Percentiles rank a stretch among this genome's conserved stretches.
phyloP scores from a whole-genome alignment of 2,329 filamentous ascomycete species.

The Aspergillus pseudoviridinutans region DNA sequence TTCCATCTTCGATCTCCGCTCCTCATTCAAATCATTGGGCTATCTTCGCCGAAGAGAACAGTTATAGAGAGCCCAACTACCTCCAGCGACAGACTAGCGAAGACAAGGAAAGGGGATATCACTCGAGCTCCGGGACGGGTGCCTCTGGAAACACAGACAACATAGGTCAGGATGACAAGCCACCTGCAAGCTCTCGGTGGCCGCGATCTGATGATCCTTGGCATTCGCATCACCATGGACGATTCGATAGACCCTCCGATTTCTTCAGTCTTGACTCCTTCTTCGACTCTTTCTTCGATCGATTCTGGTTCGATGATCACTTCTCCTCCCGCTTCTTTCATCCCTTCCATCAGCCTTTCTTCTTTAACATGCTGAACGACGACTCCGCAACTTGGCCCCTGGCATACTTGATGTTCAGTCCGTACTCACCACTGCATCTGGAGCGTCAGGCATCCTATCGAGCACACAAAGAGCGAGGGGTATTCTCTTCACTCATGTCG shows the following conservation, averaged over 20 bases:
- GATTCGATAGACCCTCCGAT: conserved; percentile 17
- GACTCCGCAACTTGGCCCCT: conserved; percentile 39
- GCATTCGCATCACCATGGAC: conserved; percentile 21
- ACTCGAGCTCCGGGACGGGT: conserved; percentile 4
- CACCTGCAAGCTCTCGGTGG: conserved; percentile 10
- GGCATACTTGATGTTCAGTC: conserved; percentile 43
- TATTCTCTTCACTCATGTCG: conserved; percentile 34
- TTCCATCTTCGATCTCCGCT: conserved; percentile 35
- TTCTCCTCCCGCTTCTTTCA: conserved; percentile 28
- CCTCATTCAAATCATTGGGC: conserved; percentile 33
- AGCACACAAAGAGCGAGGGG: conserved; percentile 22
- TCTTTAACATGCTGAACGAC: conserved; percentile 30
- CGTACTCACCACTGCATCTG: conserved; percentile 54
- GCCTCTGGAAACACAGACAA: conserved; percentile 8
- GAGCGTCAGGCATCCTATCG: conserved; percentile 42
- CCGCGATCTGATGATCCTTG: conserved; percentile 19
- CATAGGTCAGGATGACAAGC: neutral
- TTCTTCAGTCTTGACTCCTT: conserved; percentile 31
- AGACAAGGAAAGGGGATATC: conserved; percentile 1
- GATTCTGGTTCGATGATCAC: conserved; percentile 28
- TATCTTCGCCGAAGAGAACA: conserved; percentile 30
- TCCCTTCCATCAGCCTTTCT: conserved; percentile 24
- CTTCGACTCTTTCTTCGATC: conserved; percentile 35
- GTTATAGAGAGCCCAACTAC: conserved; percentile 18
- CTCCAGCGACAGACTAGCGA: conserved; percentile 14